phyloP scores from a whole-genome alignment of 2,329 filamentous ascomycete genomes.

The Ophiostoma angusticollis region DNA sequence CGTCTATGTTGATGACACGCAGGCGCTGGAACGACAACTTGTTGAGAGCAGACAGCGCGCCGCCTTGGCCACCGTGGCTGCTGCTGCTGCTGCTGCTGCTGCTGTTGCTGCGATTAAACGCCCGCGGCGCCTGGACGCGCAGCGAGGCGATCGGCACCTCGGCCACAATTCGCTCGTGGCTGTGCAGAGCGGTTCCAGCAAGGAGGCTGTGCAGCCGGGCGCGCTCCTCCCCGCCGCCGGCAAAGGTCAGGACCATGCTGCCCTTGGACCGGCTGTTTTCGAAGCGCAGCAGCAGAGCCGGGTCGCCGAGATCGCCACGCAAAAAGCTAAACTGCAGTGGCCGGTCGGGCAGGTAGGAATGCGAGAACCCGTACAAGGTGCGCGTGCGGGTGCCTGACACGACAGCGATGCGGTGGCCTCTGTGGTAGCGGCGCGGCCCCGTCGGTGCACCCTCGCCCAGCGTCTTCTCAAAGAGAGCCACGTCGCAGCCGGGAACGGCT shows the following conservation, averaged over 20 bases:
- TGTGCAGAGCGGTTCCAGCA: slow-evolving; percentile 55
- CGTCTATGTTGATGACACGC: slow-evolving; percentile 60
- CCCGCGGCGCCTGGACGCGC: slow-evolving; percentile 16
- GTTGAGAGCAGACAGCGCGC: slow-evolving; percentile 36
- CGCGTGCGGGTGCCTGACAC: slow-evolving; percentile 67
- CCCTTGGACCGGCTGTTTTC: slow-evolving; percentile 53
- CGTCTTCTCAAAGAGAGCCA: slow-evolving; percentile 63
- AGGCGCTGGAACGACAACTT: slow-evolving; percentile 52
- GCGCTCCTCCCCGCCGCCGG: slow-evolving; percentile 57
- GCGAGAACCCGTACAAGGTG: slow-evolving; percentile 63
- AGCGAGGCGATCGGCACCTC: slow-evolving; percentile 56
- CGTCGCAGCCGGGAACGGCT: slow-evolving; percentile 54
- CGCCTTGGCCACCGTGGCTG: slow-evolving; percentile 32
- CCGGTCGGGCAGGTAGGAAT: slow-evolving; percentile 49
- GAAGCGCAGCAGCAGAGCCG: slow-evolving; percentile 58
- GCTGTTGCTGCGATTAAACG: slow-evolving; percentile 41
- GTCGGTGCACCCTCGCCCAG: slow-evolving; percentile 57
- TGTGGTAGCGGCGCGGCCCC: slow-evolving; percentile 59
- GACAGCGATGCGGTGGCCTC: slow-evolving; percentile 66
- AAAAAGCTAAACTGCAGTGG: slow-evolving; percentile 71
- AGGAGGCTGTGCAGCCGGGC: slow-evolving; percentile 59
- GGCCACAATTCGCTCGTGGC: slow-evolving; percentile 56
- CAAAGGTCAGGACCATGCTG: slow-evolving; percentile 66
- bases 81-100: slow-evolving; percentile 36
- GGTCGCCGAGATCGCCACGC: slow-evolving; percentile 55